phyloP scores from a whole-genome alignment of 345 rosid genomes.

The Rhodamnia rubescens region DNA sequence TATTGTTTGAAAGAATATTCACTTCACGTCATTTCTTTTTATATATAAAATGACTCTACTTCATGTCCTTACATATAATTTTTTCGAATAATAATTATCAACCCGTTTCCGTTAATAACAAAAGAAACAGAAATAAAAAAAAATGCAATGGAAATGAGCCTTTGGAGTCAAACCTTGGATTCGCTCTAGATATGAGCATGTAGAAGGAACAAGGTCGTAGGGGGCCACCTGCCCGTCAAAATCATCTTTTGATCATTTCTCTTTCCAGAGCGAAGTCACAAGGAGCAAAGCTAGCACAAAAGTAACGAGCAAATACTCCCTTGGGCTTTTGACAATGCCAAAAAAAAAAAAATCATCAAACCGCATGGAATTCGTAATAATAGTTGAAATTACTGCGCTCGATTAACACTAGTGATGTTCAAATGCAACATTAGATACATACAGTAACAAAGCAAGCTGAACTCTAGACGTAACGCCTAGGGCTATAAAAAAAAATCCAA shows the following conservation, averaged over 20 bases:
- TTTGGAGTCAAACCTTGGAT: neutral
- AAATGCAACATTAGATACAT: neutral
- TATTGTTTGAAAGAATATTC: too few species aligned
- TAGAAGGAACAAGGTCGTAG: neutral
- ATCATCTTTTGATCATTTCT: neutral
- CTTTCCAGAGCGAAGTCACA: neutral
- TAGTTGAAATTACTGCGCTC: neutral
- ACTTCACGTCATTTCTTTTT: too few species aligned
- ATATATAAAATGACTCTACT: too few species aligned
- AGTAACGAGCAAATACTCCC: neutral
- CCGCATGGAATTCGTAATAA: neutral
- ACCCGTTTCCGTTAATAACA: too few species aligned
- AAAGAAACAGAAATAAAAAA: neutral
- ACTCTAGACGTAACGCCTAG: neutral
- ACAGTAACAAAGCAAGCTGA: neutral
- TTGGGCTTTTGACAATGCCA: neutral
- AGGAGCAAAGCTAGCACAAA: neutral
- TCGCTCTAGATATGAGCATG: neutral
- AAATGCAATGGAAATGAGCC: neutral
- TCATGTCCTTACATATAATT: too few species aligned
- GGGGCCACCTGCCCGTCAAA: neutral
- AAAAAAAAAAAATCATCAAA: too few species aligned
- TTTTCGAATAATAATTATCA: neutral
- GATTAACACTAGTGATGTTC: neutral
- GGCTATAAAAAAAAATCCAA: too few species aligned